Evolutionary conservation across 805 yeast species (phyloP).

Genomic region (Clavispora phyllophila): DNA sequence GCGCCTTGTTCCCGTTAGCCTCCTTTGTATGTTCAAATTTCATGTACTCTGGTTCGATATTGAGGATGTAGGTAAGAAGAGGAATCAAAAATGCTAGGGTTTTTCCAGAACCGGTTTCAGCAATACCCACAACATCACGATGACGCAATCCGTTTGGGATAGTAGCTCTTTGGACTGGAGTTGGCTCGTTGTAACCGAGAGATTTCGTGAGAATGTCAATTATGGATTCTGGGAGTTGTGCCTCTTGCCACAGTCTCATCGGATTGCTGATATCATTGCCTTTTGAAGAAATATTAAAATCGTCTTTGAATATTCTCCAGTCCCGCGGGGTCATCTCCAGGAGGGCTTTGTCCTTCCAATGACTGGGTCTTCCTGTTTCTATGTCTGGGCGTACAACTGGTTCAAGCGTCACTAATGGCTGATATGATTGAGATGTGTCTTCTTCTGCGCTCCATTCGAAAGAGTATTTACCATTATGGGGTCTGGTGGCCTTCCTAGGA

Average conservation of each 20-base stretch:
- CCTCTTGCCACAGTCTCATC: conserved; percentile 69
- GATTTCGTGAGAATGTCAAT: conserved; percentile 27
- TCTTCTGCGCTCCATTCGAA: conserved; percentile 69
- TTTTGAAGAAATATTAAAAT: conserved; percentile 58
- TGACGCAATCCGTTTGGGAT: conserved; percentile 62
- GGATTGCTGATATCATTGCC: conserved; percentile 49
- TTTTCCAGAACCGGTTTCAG: conserved; percentile 96
- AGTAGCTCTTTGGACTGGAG: conserved; percentile 88
- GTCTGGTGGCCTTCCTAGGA: not conserved
- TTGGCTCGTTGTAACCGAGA: conserved; percentile 59
- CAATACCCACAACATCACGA: conserved; percentile 80
- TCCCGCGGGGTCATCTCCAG: conserved; percentile 72
- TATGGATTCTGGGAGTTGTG: conserved; percentile 32
- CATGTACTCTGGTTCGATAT: conserved; percentile 29
- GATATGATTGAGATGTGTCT: conserved; percentile 51
- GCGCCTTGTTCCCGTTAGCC: conserved; percentile 56
- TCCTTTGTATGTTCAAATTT: conserved; percentile 39
- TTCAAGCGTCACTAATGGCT: conserved; percentile 33
- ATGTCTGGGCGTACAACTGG: not conserved
- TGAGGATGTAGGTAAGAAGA: conserved; percentile 46
- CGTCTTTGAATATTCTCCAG: conserved; percentile 85
- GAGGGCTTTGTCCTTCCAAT: conserved; percentile 68
- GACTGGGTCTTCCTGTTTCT: conserved; percentile 15
- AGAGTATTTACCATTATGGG: conserved; percentile 35
- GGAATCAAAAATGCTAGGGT: conserved; percentile 83